A percentile compares a stretch with the other conserved stretches of the same genome.
Evolutionary conservation across 768 basidiomycete species (phyloP).

Genomic region (Termitomyces sp.): DNA sequence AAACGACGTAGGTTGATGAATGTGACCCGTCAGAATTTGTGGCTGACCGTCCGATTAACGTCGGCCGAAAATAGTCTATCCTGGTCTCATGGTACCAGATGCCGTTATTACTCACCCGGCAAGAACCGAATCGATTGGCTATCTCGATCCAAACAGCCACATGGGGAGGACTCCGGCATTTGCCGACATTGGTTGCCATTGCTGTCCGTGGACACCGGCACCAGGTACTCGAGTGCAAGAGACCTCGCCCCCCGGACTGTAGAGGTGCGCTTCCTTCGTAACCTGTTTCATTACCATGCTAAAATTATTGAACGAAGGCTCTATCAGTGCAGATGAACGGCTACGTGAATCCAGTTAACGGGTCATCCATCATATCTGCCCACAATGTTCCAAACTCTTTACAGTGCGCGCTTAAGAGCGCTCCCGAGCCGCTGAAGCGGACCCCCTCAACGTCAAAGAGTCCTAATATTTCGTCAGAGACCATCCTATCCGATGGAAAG

Average conservation of each 20-base stretch:
- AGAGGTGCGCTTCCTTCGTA: conserved; percentile 1
- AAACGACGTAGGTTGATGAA: no score
- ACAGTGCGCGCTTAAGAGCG: conserved; percentile 10
- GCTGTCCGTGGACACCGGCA: conserved; percentile 15
- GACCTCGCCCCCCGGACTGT: conserved; percentile 11
- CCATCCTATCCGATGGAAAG: not conserved
- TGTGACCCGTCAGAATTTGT: no score
- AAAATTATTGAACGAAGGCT: not conserved
- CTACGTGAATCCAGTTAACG: conserved; percentile 3
- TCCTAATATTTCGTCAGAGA: not conserved
- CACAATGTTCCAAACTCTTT: conserved; percentile 10
- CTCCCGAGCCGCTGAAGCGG: conserved; percentile 7
- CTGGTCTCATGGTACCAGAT: not conserved
- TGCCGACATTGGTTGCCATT: conserved; percentile 6
- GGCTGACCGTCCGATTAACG: no score
- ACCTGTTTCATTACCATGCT: not conserved
- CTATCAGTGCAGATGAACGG: conserved; percentile 3
- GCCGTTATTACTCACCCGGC: not conserved
- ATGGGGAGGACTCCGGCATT: conserved; percentile 8
- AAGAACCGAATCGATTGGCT: not conserved
- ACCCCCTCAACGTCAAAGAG: conserved; percentile 7
- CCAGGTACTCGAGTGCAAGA: conserved; percentile 11
- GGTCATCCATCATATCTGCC: conserved; percentile 1
- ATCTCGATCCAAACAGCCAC: not conserved
- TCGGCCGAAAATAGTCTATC: no score